Evolutionary conservation across 208 protist genomes (phyloP).

Genomic region (Herpetomonas tarakana): DNA sequence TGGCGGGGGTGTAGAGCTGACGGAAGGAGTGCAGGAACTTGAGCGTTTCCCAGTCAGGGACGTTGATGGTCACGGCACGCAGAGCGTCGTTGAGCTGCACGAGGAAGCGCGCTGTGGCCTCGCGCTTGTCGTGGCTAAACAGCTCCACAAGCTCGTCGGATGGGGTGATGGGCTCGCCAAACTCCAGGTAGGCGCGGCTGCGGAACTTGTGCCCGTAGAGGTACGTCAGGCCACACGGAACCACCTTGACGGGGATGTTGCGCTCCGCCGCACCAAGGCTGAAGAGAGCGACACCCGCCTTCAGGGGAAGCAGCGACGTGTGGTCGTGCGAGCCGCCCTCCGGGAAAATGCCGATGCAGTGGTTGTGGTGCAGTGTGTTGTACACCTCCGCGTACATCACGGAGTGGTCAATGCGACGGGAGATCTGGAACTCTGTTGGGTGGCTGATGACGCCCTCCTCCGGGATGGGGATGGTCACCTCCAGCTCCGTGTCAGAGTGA

Average conservation of each 20-base stretch:
- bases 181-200: slow-evolving; percentile 86
- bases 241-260: slow-evolving; percentile 74
- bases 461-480: slow-evolving; percentile 55
- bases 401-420: slow-evolving; percentile 89
- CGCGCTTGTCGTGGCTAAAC: slow-evolving; percentile 77
- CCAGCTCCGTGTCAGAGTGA: slow-evolving; percentile 62
- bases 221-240: slow-evolving; percentile 92
- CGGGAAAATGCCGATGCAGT: slow-evolving; percentile 95
- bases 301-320: slow-evolving; percentile 93
- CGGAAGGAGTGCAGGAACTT: slow-evolving; percentile 90
- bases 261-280: slow-evolving; percentile 87
- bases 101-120: slow-evolving; percentile 78
- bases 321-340: slow-evolving; percentile 96
- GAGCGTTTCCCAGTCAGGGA: slow-evolving; percentile 87
- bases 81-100: slow-evolving; percentile 80
- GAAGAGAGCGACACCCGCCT: slow-evolving; percentile 94
- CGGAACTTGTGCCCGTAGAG: slow-evolving; percentile 93
- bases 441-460: slow-evolving; percentile 34
- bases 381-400: slow-evolving; percentile 91
- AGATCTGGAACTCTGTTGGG: slow-evolving; percentile 67
- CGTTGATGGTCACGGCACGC: slow-evolving; percentile 84
- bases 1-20: slow-evolving; percentile 86
- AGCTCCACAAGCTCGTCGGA: slow-evolving; percentile 61
- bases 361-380: slow-evolving; percentile 71
- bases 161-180: slow-evolving; percentile 80